These are phyloP conservation scores for Plectosphaerella sp. DNA, from an alignment of 2,329 filamentous ascomycete species.

Conservation along the genomic window DNA sequence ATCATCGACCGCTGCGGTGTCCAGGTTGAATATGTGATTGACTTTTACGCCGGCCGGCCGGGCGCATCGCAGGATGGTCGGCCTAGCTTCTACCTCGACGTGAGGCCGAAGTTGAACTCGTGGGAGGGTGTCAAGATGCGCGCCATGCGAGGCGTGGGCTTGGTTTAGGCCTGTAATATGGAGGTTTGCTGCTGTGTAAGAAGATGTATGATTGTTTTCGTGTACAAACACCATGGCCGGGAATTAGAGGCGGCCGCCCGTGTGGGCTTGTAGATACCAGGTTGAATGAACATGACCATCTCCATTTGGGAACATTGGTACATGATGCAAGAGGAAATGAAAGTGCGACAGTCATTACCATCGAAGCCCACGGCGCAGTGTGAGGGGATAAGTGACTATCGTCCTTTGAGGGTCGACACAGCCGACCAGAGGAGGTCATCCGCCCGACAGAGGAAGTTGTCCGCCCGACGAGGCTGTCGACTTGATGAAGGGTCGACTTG, in stretches of 20 bases:
- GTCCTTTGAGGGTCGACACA: neutral
- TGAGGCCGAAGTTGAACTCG: constrained; percentile 63
- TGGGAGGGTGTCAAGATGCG: constrained; percentile 68
- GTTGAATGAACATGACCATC: no score
- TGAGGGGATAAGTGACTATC: neutral
- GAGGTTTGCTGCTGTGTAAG: neutral
- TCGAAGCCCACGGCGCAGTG: no score
- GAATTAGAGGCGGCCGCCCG: no score
- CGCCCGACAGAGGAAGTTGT: no score
- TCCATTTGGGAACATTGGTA: no score
- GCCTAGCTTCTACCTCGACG: constrained; percentile 63
- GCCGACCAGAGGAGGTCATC: no score
- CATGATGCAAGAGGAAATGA: no score
- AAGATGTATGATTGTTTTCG: neutral
- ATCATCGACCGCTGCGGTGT: constrained; percentile 86
- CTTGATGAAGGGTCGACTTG: no score
- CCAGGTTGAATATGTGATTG: constrained; percentile 90
- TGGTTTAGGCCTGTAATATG: constrained; percentile 29
- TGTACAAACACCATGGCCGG: no score
- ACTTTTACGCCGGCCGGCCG: constrained; percentile 81
- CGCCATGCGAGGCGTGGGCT: constrained; percentile 42
- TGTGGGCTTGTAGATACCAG: no score
- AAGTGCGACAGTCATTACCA: no score
- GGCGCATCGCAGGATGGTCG: constrained; percentile 26
- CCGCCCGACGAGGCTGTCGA: no score